Evolutionary conservation across 2,329 filamentous ascomycete species (phyloP).

Genomic region (Xylariaceae sp.): DNA sequence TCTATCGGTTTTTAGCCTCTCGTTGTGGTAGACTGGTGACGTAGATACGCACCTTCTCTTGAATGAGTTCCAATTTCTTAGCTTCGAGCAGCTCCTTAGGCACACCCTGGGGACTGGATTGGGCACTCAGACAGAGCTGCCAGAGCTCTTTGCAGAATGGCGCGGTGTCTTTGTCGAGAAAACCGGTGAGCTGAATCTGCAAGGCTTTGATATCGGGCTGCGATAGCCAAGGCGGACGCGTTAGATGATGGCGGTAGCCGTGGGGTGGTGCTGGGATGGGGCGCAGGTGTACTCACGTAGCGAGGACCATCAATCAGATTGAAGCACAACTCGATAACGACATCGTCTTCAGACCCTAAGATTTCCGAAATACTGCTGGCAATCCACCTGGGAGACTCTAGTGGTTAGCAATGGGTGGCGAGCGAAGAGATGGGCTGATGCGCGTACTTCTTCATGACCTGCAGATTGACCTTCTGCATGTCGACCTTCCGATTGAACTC

Average conservation of each 20-base stretch:
- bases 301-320: constrained; percentile 18
- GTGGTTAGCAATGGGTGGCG: neutral
- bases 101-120: constrained; percentile 82
- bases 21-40: neutral
- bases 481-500: constrained; percentile 96
- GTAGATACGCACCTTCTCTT: constrained; percentile 70
- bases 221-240: constrained; percentile 5
- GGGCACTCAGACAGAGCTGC: constrained; percentile 86
- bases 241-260: neutral
- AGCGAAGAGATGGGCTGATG: constrained; percentile 1
- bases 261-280: neutral
- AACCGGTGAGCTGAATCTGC: constrained; percentile 91
- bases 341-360: constrained; percentile 88
- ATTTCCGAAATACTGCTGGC: constrained; percentile 82
- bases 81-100: constrained; percentile 92
- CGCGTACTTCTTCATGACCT: constrained; percentile 93
- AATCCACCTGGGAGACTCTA: constrained; percentile 69
- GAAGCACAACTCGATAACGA: constrained; percentile 80
- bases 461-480: constrained; percentile 93
- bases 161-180: constrained; percentile 87
- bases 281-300: constrained; percentile 10
- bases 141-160: constrained; percentile 91
- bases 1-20: constrained; percentile 42
- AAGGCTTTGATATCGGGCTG: constrained; percentile 94
- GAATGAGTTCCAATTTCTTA: constrained; percentile 90